These are phyloP conservation scores for Halophytophthora batemanensis DNA, from an alignment of 352 stramenopile species.

Conservation along the genomic window DNA sequence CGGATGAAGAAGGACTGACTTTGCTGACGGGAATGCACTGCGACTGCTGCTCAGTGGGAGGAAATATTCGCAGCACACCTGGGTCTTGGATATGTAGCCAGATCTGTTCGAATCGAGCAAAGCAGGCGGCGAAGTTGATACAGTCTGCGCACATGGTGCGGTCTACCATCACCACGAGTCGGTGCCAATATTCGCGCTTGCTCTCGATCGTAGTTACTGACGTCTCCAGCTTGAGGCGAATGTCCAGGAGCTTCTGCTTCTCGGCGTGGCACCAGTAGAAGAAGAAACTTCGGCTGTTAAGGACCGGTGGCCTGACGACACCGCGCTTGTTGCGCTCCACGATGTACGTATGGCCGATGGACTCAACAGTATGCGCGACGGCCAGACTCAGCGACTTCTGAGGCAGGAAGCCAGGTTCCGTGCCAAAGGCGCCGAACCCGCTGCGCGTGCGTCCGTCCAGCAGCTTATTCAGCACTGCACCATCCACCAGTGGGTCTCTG, in stretches of 20 bases:
- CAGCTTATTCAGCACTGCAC: conserved; percentile 27
- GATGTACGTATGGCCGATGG: conserved; percentile 67
- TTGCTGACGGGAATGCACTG: neutral
- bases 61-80: conserved; percentile 37
- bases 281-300: conserved; percentile 85
- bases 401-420: conserved; percentile 49
- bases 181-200: conserved; percentile 41
- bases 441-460: conserved; percentile 48
- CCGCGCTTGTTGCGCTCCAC: conserved; percentile 56
- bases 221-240: conserved; percentile 53
- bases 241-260: conserved; percentile 82
- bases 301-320: conserved; percentile 33
- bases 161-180: conserved; percentile 56
- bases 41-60: conserved; percentile 8
- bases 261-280: conserved; percentile 87
- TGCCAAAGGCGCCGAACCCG: conserved; percentile 73
- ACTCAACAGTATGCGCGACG: conserved; percentile 46
- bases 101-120: conserved; percentile 40
- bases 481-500: conserved; percentile 6
- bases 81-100: conserved; percentile 57
- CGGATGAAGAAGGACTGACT: neutral
- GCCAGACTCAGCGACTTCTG: conserved; percentile 66
- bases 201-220: conserved; percentile 1
- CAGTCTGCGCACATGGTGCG: conserved; percentile 77
- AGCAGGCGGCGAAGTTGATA: conserved; percentile 49